Evolutionary conservation across 192 early-diverging fungal species (phyloP), one percentile per base, ranked within the genome.

Genomic region (Coemansia sp.): DNA sequence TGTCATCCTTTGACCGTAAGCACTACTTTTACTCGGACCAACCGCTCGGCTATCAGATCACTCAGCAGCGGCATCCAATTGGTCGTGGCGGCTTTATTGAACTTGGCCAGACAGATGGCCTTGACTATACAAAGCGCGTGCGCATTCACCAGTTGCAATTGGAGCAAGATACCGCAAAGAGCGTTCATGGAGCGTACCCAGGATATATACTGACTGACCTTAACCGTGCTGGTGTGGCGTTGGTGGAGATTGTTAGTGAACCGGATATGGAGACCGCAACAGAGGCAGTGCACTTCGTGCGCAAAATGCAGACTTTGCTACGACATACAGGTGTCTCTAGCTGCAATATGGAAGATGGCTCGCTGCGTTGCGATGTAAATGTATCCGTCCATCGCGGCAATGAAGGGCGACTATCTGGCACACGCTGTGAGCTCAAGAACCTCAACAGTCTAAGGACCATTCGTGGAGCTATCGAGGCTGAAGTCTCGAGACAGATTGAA

Each of bases 1-100:
- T 63, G 27, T 95, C 91, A 13, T 84, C 88, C 2, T 98, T 98
- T 74, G 96, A 97, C 65, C 89, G 96, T 52, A 97, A 98, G 74
- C 96, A 98, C 74, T 98, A 98, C 71, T 96, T 96, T 81, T 98
- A 98, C 75, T 88, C 91, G 3, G 96, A 98, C 82, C 84, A 95
- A 68, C 95, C 96, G 15, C 89, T 88, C 57, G 95, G 96, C 18
- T 98, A 95, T 77, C 96, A 98, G 82, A 96, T 98, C 70, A 98
- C 96, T 22, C 96, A 98, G 71, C 89, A 94, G 57, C 86, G 84
- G 63, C 87, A 88, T 46, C 96, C 96, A 12, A 87, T 97, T 71
- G 91, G 94, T 4, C 78, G 80, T 13, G 90, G 91, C 55, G 96
- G 96, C 16, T 75, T 71, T 40, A 63, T 97, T 12, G 70, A 65